phyloP scores from a whole-genome alignment of 1,284 basidiomycete genomes.

The Gyrodon tennesseensis region DNA sequence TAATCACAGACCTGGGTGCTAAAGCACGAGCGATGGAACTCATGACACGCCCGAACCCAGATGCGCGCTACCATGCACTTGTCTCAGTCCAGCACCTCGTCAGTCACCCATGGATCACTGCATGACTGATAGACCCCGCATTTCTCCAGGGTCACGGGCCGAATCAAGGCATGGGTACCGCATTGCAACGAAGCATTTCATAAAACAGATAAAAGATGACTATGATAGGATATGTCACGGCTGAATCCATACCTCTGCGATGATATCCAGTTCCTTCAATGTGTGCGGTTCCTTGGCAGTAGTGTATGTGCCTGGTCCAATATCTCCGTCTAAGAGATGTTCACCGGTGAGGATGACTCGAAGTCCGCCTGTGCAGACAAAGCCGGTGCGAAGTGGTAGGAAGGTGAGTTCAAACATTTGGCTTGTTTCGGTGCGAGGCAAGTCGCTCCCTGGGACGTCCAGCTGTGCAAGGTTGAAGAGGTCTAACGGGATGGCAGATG shows the following conservation, averaged over 20 bases:
- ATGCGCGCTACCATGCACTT: slow-evolving; percentile 91
- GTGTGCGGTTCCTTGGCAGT: slow-evolving; percentile 44
- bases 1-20: slow-evolving; percentile 79
- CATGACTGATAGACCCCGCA: slow-evolving; percentile 27
- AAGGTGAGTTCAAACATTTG: slow-evolving; percentile 65
- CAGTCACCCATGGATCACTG: slow-evolving; percentile 71
- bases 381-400: slow-evolving; percentile 57
- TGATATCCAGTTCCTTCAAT: slow-evolving; percentile 66
- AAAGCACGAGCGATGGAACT: slow-evolving; percentile 94
- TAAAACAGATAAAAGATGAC: slow-evolving; percentile 27
- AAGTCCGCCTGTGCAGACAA: slow-evolving; percentile 62
- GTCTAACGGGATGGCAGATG: slow-evolving; percentile 55
- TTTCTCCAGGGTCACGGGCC: neutral
- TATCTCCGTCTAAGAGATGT: slow-evolving; percentile 46
- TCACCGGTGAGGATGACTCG: slow-evolving; percentile 63
- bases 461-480: slow-evolving; percentile 44
- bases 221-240: slow-evolving; percentile 32
- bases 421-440: slow-evolving; percentile 44
- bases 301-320: slow-evolving; percentile 28
- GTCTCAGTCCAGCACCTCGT: slow-evolving; percentile 80
- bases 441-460: slow-evolving; percentile 27
- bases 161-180: slow-evolving; percentile 10
- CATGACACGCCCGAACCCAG: slow-evolving; percentile 84
- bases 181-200: slow-evolving; percentile 14
- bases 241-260: slow-evolving; percentile 67